Evolutionary conservation across 2,329 filamentous ascomycete genomes (phyloP), one percentile per base, ranked within the genome.

Genomic region (Claviceps sp.): DNA sequence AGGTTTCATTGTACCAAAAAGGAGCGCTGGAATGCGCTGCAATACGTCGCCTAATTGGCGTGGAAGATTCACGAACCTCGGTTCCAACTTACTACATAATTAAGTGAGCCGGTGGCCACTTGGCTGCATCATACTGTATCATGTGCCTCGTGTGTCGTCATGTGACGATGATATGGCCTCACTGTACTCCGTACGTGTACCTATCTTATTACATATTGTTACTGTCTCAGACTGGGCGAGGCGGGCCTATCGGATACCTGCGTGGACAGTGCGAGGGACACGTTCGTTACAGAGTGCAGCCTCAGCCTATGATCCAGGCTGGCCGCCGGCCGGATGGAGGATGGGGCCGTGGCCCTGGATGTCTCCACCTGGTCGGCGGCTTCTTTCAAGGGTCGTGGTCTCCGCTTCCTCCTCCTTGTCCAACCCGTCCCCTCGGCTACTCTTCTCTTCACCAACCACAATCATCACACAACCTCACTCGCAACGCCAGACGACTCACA

Each of bases 331-430:
- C 22, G 45, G 49, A 50, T 51, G 43, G 48, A 18, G 44, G 30
- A 37, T 26, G 37, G 30, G 30, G 30, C 30, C 30, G 30, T 34
- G 30, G 44, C n/a, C 36, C 26, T 47, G 30, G 46, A 37, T 18
- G 20, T 37, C 46, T 13, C 46, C 46, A 47, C 46, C 51, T 37
- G 30, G 9, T 34, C 30, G 26, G 26, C 34, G 44, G 26, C 26
- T 47, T 47, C 44, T 34, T 20, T n/a, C 44, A 36, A 47, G 44
- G 44, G n/a, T 34, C 26, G 26, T 48, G 47, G 36, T 46, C 41
- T 22, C 26, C 47, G 45, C 52, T 48, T 37, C 24, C 48, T 43
- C 44, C 48, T 45, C 45, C 52, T 38, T 16, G 36, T 48, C 2
- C 36, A 3, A 26, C 48, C 30, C 18, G 5, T 26, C 16, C 18